Evolutionary conservation across 192 early-diverging fungal species (phyloP).

Genomic region (Spizellomyces sp.): DNA sequence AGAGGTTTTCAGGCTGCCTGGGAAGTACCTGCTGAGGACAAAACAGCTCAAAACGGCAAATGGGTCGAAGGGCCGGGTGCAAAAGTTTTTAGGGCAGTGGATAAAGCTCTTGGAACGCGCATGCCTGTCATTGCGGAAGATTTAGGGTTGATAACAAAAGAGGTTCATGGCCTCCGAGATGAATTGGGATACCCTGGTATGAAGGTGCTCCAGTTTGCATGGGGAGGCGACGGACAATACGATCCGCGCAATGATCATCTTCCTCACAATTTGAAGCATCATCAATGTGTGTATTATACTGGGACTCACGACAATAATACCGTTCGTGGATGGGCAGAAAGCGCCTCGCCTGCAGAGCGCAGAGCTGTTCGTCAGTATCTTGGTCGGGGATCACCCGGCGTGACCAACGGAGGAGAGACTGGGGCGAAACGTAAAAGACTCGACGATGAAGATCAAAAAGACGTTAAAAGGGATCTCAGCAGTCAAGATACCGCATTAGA

Average conservation of each 20-base stretch:
- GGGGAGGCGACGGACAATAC: constrained; percentile 15
- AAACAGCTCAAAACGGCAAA: constrained; percentile 22
- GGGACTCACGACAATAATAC: constrained; percentile 34
- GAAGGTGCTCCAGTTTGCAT: constrained; percentile 35
- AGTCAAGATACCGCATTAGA: neutral
- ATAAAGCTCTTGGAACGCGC: constrained; percentile 6
- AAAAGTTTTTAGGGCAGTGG: constrained; percentile 26
- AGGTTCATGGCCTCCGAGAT: constrained; percentile 22
- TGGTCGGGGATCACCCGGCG: constrained; percentile 2
- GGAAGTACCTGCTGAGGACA: constrained; percentile 27
- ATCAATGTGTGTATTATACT: constrained; percentile 30
- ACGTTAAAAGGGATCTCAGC: neutral
- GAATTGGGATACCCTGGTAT: constrained; percentile 29
- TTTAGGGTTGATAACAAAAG: constrained; percentile 21
- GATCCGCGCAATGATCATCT: constrained; percentile 20
- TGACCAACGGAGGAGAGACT: neutral
- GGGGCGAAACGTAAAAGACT: neutral
- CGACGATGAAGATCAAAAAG: neutral
- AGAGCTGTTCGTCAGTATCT: constrained; percentile 15
- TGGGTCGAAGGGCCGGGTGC: constrained; percentile 30
- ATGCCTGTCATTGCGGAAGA: constrained; percentile 33
- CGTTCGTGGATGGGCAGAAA: constrained; percentile 20
- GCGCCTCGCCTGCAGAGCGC: constrained; percentile 10
- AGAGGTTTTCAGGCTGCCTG: constrained; percentile 32
- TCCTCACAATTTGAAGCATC: constrained; percentile 16